A percentile compares a stretch with the other conserved stretches of the same genome.
These are phyloP conservation scores for Vigna radiata DNA, from an alignment of 306 rosid species.

Conservation along the genomic window DNA sequence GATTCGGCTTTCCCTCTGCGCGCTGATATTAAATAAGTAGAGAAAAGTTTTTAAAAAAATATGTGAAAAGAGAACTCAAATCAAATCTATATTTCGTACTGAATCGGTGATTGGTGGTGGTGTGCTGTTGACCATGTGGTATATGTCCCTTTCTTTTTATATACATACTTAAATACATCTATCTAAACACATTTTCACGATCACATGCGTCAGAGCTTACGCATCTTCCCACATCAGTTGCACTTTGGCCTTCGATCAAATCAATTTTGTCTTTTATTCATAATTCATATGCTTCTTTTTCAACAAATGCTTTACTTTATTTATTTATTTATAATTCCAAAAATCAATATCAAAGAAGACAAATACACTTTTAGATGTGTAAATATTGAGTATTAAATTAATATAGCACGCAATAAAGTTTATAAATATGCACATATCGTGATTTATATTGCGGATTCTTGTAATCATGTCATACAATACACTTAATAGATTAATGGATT, in stretches of 20 bases:
- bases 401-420: no score
- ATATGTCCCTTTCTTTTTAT: neutral
- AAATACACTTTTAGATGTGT: no score
- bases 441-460: no score
- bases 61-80: neutral
- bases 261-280: neutral
- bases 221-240: neutral
- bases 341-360: no score
- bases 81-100: neutral
- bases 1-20: neutral
- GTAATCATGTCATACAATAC: no score
- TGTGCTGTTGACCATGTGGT: neutral
- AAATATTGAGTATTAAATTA: no score
- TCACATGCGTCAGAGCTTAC: constrained; percentile 36
- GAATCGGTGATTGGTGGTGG: neutral
- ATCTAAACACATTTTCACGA: neutral
- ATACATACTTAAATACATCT: no score
- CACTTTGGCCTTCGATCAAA: no score
- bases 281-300: neutral
- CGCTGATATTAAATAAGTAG: neutral
- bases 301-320: no score
- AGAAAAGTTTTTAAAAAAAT: neutral
- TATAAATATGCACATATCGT: no score
- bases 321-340: no score
- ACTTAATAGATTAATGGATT: no score